These are phyloP conservation scores for Peltaster fructicola DNA, from an alignment of 2,329 filamentous ascomycete species.

Conservation along the genomic window DNA sequence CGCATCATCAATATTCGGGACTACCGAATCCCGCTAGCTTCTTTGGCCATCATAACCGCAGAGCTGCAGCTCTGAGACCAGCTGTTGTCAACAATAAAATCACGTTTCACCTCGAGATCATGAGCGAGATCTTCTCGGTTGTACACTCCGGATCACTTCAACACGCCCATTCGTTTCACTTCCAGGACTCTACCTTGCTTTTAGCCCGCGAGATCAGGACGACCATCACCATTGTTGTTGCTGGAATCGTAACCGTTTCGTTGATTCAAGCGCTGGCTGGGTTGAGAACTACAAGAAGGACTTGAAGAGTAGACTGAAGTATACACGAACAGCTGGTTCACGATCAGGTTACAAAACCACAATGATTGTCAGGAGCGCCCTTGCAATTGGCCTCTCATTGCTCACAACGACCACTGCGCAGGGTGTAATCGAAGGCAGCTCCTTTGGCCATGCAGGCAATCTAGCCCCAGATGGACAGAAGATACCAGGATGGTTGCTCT, in stretches of 20 bases:
- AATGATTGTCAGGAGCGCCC: no score
- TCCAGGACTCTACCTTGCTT: slow-evolving; percentile 31
- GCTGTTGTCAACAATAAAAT: no score
- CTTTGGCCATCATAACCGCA: no score
- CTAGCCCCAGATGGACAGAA: slow-evolving; percentile 44
- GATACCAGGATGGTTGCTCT: slow-evolving; percentile 39
- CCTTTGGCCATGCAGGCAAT: slow-evolving; percentile 55
- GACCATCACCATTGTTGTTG: slow-evolving; percentile 31
- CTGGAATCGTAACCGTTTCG: slow-evolving; percentile 17
- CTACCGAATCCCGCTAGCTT: no score
- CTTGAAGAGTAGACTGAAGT: no score
- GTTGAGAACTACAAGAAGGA: slow-evolving; percentile 1
- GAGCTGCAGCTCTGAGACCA: no score
- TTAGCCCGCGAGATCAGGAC: slow-evolving; percentile 34
- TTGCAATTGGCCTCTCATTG: no score
- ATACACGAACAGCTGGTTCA: no score
- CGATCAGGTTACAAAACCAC: no score
- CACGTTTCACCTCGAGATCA: no score
- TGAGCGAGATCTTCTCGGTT: slow-evolving; percentile 18
- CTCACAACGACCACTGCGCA: not conserved
- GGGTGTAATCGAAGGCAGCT: slow-evolving; percentile 33
- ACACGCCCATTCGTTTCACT: slow-evolving; percentile 34
- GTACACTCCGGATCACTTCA: slow-evolving; percentile 18
- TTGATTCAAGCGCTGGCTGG: not conserved
- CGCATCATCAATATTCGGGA: no score